Percentiles rank a stretch among this genome's conserved stretches.
phyloP scores from a whole-genome alignment of 305 asterid species.

The Fraxinus dipetala region DNA sequence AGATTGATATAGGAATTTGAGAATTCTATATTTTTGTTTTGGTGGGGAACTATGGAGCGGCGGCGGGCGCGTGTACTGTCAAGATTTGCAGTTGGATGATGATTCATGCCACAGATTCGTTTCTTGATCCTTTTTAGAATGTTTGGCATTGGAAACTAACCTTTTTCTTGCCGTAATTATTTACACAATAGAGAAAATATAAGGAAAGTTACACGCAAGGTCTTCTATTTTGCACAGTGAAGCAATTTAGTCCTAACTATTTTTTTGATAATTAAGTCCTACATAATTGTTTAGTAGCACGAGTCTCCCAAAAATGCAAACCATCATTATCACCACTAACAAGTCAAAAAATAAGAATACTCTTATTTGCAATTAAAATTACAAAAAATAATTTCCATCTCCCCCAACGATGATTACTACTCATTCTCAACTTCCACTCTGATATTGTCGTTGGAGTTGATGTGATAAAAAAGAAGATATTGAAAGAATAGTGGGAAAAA shows the following conservation, averaged over 20 bases:
- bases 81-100: constrained; percentile 10
- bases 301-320: not conserved
- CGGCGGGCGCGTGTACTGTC: not conserved
- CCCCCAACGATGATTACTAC: no score
- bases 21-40: not conserved
- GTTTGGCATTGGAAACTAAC: no score
- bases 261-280: no score
- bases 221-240: not conserved
- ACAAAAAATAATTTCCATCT: not conserved
- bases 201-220: not conserved
- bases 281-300: not conserved
- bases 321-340: not conserved
- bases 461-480: no score
- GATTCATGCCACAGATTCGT: constrained; percentile 20
- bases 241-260: not conserved
- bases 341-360: not conserved
- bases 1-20: not conserved
- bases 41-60: not conserved
- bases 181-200: no score
- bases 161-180: no score
- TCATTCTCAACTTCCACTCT: not conserved
- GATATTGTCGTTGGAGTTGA: not conserved
- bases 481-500: not conserved
- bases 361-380: not conserved
- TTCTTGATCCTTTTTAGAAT: not conserved